Evolutionary conservation across 2,329 filamentous ascomycete species (phyloP).

Genomic region (Fusarium xylarioides): DNA sequence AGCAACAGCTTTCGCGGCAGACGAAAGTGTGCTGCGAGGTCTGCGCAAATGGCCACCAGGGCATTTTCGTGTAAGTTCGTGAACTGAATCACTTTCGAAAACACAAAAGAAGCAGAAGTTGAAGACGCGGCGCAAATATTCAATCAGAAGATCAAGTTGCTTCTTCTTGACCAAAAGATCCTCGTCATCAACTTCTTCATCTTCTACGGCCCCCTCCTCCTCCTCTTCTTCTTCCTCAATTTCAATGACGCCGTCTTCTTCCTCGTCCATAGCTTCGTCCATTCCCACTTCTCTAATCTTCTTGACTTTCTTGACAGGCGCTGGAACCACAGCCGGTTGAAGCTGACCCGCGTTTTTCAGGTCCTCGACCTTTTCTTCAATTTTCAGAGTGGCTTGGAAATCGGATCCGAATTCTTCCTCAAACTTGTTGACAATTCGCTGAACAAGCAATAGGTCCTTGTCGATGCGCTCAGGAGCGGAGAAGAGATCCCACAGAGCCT

Average conservation of each 20-base stretch:
- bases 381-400: slow-evolving; percentile 79
- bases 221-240: slow-evolving; percentile 81
- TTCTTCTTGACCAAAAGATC: slow-evolving; percentile 94
- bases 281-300: slow-evolving; percentile 68
- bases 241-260: slow-evolving; percentile 71
- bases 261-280: slow-evolving; percentile 70
- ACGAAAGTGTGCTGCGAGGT: slow-evolving; percentile 85
- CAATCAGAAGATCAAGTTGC: slow-evolving; percentile 92
- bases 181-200: slow-evolving; percentile 90
- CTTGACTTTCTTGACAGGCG: slow-evolving; percentile 66
- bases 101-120: slow-evolving; percentile 99
- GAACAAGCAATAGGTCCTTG: slow-evolving; percentile 85
- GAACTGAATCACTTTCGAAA: slow-evolving; percentile 96
- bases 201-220: slow-evolving; percentile 80
- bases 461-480: slow-evolving; percentile 93
- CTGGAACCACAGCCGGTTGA: slow-evolving; percentile 67
- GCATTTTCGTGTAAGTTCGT: slow-evolving; percentile 95
- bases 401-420: slow-evolving; percentile 83
- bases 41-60: slow-evolving; percentile 96
- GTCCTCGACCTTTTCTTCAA: slow-evolving; percentile 88
- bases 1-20: slow-evolving; percentile 83
- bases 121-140: slow-evolving; percentile 95
- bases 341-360: slow-evolving; percentile 79
- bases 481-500: slow-evolving; percentile 96
- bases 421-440: slow-evolving; percentile 82